Percentiles rank a stretch among this genome's conserved stretches.
Evolutionary conservation across 805 yeast species (phyloP).

Genomic region (Middelhovenomyces tepae): DNA sequence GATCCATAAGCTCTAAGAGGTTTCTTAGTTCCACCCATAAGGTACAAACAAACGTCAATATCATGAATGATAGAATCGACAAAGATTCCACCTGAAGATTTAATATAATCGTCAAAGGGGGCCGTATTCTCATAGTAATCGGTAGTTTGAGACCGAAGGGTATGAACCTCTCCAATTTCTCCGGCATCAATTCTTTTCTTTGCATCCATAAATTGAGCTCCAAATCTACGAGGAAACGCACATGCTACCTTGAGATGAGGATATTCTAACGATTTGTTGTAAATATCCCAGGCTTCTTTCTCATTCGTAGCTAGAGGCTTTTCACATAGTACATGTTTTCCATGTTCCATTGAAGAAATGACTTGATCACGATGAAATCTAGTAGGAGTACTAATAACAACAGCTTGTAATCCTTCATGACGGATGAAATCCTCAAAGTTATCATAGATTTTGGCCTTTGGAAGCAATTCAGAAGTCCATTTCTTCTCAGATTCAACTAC

Average conservation of each 20-base stretch:
- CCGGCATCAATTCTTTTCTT: slow-evolving; percentile 12
- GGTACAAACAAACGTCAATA: slow-evolving; percentile 15
- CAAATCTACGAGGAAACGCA: slow-evolving; percentile 18
- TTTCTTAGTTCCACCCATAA: slow-evolving; percentile 13
- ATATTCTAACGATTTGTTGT: slow-evolving; percentile 8
- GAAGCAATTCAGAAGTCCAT: slow-evolving; percentile 8
- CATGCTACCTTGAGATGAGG: slow-evolving; percentile 16
- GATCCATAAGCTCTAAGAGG: slow-evolving; percentile 15
- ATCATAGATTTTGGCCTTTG: slow-evolving; percentile 7
- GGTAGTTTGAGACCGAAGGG: slow-evolving; percentile 16
- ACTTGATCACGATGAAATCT: slow-evolving; percentile 13
- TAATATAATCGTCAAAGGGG: slow-evolving; percentile 15
- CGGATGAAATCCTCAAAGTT: slow-evolving; percentile 12
- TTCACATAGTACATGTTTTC: slow-evolving; percentile 16
- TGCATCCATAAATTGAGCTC: slow-evolving; percentile 13
- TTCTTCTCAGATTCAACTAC: slow-evolving; percentile 8
- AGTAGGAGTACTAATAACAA: slow-evolving; percentile 13
- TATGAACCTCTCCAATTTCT: slow-evolving; percentile 14
- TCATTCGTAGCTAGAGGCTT: slow-evolving; percentile 14
- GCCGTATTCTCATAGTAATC: slow-evolving; percentile 11
- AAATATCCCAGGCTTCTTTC: slow-evolving; percentile 13
- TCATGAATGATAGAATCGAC: slow-evolving; percentile 20
- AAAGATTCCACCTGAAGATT: slow-evolving; percentile 20
- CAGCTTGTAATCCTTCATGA: slow-evolving; percentile 12
- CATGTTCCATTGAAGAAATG: slow-evolving; percentile 11